Conservation (phyloP, 2,329 filamentous ascomycete genomes). For the Pseudopyricularia javanii region DNA sequence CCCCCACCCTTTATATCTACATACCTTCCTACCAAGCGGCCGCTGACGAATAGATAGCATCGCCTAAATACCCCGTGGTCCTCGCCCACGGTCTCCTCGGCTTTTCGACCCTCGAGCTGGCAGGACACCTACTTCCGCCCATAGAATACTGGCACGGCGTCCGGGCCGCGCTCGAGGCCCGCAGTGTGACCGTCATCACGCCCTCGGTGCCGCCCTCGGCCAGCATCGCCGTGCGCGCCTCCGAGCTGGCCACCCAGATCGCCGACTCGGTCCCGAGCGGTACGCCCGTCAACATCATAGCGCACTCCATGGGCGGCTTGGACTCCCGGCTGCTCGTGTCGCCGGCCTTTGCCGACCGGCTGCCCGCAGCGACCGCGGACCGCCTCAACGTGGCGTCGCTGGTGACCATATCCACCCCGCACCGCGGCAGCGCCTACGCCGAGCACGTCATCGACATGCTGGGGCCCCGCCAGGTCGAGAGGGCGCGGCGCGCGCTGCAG, state of each 20-base stretch:
- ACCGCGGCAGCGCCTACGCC: constrained; percentile 42
- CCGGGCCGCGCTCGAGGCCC: constrained; percentile 39
- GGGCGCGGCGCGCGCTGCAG: constrained; percentile 37
- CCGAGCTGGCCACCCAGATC: constrained; percentile 43
- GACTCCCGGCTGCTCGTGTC: constrained; percentile 56
- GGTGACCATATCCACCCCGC: constrained; percentile 42
- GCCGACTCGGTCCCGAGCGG: constrained; percentile 25
- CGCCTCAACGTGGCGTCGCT: constrained; percentile 31
- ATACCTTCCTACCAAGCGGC: too few relatives aligned
- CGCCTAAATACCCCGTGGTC: constrained; percentile 49
- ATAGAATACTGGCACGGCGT: constrained; percentile 57
- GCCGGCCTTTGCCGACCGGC: constrained; percentile 6
- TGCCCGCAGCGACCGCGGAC: constrained; percentile 22
- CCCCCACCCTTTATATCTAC: too few relatives aligned
- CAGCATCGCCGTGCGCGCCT: constrained; percentile 48
- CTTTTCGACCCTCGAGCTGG: constrained; percentile 44
- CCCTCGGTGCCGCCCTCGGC: constrained; percentile 49
- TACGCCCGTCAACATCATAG: constrained; percentile 62
- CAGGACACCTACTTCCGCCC: constrained; percentile 34
- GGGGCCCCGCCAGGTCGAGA: constrained; percentile 36
- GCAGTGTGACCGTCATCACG: constrained; percentile 43
- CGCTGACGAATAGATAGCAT: constrained; percentile 22
- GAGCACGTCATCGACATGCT: constrained; percentile 38
- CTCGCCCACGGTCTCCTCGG: constrained; percentile 54
- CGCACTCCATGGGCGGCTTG: constrained; percentile 56